A percentile compares a stretch with the other conserved stretches of the same genome.
Evolutionary conservation across 805 yeast species (phyloP).

Genomic region (Candida maltosa): DNA sequence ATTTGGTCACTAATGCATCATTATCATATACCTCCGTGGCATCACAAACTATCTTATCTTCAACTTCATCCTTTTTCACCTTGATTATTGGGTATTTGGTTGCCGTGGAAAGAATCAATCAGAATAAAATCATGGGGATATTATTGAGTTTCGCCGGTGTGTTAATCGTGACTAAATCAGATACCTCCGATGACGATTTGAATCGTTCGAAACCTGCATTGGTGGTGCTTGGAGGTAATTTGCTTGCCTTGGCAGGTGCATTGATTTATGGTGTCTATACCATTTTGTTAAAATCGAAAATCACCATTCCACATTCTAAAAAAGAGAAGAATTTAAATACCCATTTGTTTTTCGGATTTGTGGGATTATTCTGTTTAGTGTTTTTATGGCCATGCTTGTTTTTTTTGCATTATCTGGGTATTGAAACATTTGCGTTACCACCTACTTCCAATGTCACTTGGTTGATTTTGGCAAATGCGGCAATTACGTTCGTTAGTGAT

Average conservation of each 20-base stretch:
- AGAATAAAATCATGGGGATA: conserved; percentile 66
- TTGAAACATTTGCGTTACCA: conserved; percentile 76
- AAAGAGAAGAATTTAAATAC: conserved; percentile 78
- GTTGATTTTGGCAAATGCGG: conserved; percentile 62
- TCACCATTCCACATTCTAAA: conserved; percentile 39
- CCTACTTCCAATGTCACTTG: conserved; percentile 45
- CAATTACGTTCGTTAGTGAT: conserved; percentile 81
- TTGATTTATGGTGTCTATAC: conserved; percentile 90
- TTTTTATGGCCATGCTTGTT: conserved; percentile 81
- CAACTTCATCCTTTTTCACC: conserved; percentile 93
- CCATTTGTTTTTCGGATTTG: conserved; percentile 90
- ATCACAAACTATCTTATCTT: conserved; percentile 87
- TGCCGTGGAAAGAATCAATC: conserved; percentile 65
- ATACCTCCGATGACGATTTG: conserved; percentile 25
- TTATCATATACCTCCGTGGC: conserved; percentile 88
- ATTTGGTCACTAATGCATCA: conserved; percentile 84
- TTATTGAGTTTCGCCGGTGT: conserved; percentile 76
- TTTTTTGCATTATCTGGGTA: conserved; percentile 56
- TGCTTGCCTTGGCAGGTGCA: conserved; percentile 81
- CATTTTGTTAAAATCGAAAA: conserved; percentile 70
- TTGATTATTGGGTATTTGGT: conserved; percentile 73
- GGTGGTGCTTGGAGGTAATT: conserved; percentile 59
- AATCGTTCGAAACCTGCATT: conserved; percentile 19
- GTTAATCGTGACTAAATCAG: conserved; percentile 70
- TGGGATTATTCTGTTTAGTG: conserved; percentile 76